Evolutionary conservation across 371 early-diverging fungal genomes (phyloP), one percentile per base, ranked within the genome.

Genomic region (Circinella minor): DNA sequence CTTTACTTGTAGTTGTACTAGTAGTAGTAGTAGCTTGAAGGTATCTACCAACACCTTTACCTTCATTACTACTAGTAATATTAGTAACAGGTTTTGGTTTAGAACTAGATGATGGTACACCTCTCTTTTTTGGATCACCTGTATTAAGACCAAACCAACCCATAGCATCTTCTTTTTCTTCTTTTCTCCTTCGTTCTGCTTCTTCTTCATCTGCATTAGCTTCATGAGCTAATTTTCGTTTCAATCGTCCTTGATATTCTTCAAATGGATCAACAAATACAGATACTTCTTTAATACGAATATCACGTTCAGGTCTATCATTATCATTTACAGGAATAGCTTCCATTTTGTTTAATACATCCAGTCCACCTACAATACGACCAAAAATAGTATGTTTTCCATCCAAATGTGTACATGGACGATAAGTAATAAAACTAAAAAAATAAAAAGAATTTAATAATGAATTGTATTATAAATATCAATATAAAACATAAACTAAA

Each of bases 331-430:
- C 91, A 0, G 91, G 88, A 3, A 93, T 81, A 5, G 80, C 68
- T 77, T 96, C 96, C 74, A 98, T 89, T 60, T 89, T 90, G 74
- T 84, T 86, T 63, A 99, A 80, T 0, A 93, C 89, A 18, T 93
- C 90, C 75, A 94, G 75, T 17, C 95, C 98, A 61, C 93, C 93
- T 14, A 95, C 93, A 0, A 98, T 86, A 66, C 90, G 85, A 11
- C 95, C 96, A 84, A 96, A 93, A 36, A 98, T 89, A 0, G 97
- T 94, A 79, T 99, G 98, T 73, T 95, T 93, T 37, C 89, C 86
- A 80, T 99, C 95, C 57, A 99, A 79, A 80, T 96, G 96, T 10
- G 81, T 83, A 70, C 92, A 90, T 4, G 94, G 88, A 36, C 88
- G 79, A 79, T 88, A 94, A 1, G 96, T 94, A 66, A 96, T 90